Evolutionary conservation across 257 asterid species (phyloP).

Genomic region (Eucommia ulmoides): DNA sequence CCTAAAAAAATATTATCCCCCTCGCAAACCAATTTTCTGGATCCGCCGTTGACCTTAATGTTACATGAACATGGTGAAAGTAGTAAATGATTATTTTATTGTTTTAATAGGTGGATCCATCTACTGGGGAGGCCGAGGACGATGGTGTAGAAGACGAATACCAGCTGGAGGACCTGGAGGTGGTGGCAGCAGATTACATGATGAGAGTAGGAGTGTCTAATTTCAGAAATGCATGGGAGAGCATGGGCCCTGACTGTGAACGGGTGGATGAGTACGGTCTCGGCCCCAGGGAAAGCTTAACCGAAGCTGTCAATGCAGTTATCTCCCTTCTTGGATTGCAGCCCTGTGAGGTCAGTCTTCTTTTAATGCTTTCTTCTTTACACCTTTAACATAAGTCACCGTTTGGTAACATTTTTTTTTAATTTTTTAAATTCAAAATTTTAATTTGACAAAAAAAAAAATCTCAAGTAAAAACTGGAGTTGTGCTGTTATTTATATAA

Average conservation of each 20-base stretch:
- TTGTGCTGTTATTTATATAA: no score
- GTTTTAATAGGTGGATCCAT: conserved; percentile 58
- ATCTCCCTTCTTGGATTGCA: conserved; percentile 91
- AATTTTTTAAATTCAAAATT: no score
- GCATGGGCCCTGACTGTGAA: conserved; percentile 62
- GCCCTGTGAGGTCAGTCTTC: conserved; percentile 87
- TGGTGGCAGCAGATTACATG: conserved; percentile 83
- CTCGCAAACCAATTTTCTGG: no score
- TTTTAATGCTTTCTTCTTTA: no score
- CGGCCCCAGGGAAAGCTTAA: conserved; percentile 80
- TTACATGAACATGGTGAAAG: background rate
- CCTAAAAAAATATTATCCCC: no score
- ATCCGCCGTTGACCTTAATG: no score
- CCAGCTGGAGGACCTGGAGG: conserved; percentile 94
- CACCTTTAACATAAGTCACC: no score
- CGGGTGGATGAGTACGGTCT: conserved; percentile 92
- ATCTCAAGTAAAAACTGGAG: no score
- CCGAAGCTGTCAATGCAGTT: conserved; percentile 92
- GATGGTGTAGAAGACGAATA: conserved; percentile 97
- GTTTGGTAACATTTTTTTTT: no score
- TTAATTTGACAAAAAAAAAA: no score
- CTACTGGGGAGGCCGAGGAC: conserved; percentile 93
- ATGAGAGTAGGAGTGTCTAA: conserved; percentile 88
- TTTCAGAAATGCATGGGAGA: conserved; percentile 97
- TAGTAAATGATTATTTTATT: no score